Base-by-base conservation (phyloP, 495 filamentous ascomycete genomes). In the Tuber melanosporum region DNA sequence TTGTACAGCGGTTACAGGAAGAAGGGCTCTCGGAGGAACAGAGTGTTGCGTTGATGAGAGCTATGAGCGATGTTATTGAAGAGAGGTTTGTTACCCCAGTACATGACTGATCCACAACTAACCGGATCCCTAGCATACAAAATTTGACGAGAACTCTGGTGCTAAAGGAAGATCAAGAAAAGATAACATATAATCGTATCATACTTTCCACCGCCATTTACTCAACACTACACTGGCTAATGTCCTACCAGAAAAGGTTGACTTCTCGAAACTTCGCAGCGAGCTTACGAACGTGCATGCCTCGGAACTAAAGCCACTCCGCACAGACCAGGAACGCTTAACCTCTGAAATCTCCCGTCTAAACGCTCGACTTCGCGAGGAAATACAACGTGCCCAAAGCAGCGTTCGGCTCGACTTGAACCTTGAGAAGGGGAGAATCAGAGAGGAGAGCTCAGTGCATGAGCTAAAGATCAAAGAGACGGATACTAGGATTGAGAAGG, bases 381-480 rank as follows among this genome's bases (percentile, higher is more conserved):
- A 99, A 86, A 93, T 98, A 76, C 90, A 93, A 70, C 90, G 95
- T 47, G 97, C 96, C 19, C 94, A 98, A 85, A 94, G 94, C 0
- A 92, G 90, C 62, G 94, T 98, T 42, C 88, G 94, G 74, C 85
- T 99, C 47, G 95, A 99, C 83, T 84, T 99, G 74, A 99, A 98
- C 85, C 85, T 99, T 20, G 95, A 99, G 82, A 99, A 99, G 87
- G 95, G 95, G 3, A 87, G 95, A 71, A 98, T 99, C 78, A 89
- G 96, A 74, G 95, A 99, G 85, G 95, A 99, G 86, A 94, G 94
- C 14, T 97, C 97, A 81, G 92, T 92, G 79, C 95, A 98, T 86
- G 95, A 98, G 85, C 88, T 99, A 86, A 97, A 97, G 86, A 94
- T 99, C 79, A 97, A 97, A 87, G 95, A 99, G 88, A 98, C 96